Evolutionary conservation across 2,329 filamentous ascomycete species (phyloP), one percentile per base, ranked within the genome.

Genomic region (Diaporthe velutina): DNA sequence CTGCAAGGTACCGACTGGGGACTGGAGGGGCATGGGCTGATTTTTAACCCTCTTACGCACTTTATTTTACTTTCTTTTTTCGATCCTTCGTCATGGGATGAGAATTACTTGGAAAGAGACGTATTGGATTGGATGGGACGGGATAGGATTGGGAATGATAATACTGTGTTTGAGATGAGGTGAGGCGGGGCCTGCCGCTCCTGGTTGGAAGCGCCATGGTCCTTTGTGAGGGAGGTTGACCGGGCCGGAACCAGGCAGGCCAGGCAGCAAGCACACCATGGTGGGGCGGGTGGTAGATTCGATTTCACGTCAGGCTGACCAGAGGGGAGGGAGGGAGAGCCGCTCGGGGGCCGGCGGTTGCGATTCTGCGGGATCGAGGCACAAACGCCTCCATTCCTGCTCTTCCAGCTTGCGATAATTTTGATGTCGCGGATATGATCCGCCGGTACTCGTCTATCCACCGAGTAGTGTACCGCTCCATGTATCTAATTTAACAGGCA

Each of bases 1-100:
- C 64, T 54, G 64, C 30, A 52, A 68, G 64, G 64, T 68, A 68
- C 35, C 48, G 33, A 68, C 45, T 35, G 33, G 55, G 40, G 40
- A 17, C 3, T 28, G 15, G 38, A 45, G 8, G 25, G 58, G n/a
- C 12, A 25, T 61, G 57, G 15, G 38, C 13, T 25, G 58, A 45
- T 64, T 33, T 64, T 22, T 6, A 55, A 22, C n/a, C 13, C 12
- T 3, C 3, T 35, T 22, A 15, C 35, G 35, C 10, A 13, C 12
- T 38, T n/a, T 25, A 9, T 6, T 22, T 45, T 42, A 4, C 0
- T 28, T 40, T 38, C 3, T n/a, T 5, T 33, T 33, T 30, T 28
- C 30, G 19, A 35, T 60, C 57, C 33, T 61, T 25, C 22, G 13
- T 61, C 30, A 22, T 58, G 52, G 13, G 52, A 7, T 13, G 22